Evolutionary conservation across 495 filamentous ascomycete genomes (phyloP).

Genomic region (Neurospora tetrasperma): DNA sequence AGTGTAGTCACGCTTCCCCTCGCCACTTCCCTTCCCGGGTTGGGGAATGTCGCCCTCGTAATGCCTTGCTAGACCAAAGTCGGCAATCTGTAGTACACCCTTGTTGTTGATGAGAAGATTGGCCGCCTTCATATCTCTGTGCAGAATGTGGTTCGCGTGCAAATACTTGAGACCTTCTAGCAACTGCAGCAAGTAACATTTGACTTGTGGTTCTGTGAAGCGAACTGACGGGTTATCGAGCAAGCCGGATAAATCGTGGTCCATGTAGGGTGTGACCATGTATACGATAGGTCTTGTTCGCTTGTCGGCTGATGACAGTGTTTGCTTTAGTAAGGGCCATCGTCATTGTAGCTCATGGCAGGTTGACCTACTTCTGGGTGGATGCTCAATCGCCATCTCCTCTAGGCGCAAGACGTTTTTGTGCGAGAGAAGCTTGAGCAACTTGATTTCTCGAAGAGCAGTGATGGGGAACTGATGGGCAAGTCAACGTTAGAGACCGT

Average conservation of each 20-base stretch:
- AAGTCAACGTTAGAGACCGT: conserved; percentile 7
- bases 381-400: conserved; percentile 90
- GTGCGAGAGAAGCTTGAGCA: conserved; percentile 88
- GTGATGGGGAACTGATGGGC: conserved; percentile 59
- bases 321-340: background rate
- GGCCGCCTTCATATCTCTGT: conserved; percentile 98
- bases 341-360: background rate
- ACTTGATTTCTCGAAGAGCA: conserved; percentile 80
- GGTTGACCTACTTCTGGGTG: conserved; percentile 44
- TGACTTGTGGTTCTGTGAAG: conserved; percentile 83
- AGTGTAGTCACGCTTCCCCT: conserved; percentile 84
- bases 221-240: conserved; percentile 86
- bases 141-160: conserved; percentile 81
- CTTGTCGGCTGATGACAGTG: conserved; percentile 47
- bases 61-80: conserved; percentile 90
- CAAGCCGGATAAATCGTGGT: conserved; percentile 91
- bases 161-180: conserved; percentile 83
- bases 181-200: conserved; percentile 94
- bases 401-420: conserved; percentile 76
- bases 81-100: conserved; percentile 90
- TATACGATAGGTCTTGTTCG: conserved; percentile 83
- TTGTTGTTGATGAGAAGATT: conserved; percentile 95
- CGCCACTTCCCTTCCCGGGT: conserved; percentile 70
- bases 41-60: conserved; percentile 81
- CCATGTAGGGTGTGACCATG: conserved; percentile 99